Evolutionary conservation across 495 filamentous ascomycete species (phyloP), one percentile per base, ranked within the genome.

Genomic region (Xylaria nigripes): DNA sequence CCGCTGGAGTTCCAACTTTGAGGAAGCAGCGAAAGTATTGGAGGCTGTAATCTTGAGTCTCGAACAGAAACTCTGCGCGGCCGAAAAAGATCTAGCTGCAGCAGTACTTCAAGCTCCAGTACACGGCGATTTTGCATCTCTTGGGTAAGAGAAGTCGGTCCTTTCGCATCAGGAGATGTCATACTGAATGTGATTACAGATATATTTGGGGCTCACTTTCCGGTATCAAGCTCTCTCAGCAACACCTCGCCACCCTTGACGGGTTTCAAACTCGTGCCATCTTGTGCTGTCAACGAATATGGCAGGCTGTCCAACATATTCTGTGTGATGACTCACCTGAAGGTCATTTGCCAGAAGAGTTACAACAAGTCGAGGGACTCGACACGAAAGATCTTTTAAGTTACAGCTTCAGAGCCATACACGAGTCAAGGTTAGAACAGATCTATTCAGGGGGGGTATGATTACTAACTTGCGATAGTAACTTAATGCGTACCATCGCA

Each of bases 271-370:
- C 65, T 2, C 79, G 79, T 10, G 79, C 90, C 8, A 64, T 84
- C 24, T 51, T 57, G 2, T 74, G 73, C 44, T 85, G 86, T 56
- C 64, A 73, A 29, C 73, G 70, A 10, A 80, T 95, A 15, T 98
- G 93, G 93, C 55, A 70, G 3, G 74, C 81, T 47, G 86, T 94
- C 3, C 82, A 79, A 59, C 75, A 82, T 44, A 77, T 91, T 12
- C 76, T 98, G 2, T 98, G 93, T 60, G 81, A 89, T 57, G 92
- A 95, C 61, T 91, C 91, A 10, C 93, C 93, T 0, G 92, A 96
- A 67, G 91, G 93, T 2, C 82, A 91, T 67, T 72, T 87, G 1
- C 86, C 88, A 1, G 81, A 87, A 57, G 83, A 88, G 7, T 61
- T 84, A 16, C 86, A 91, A 49, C 79, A 80, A 9, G 70, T 74